Base-by-base conservation (phyloP, 2,329 filamentous ascomycete species). In the Claviceps spartinae region DNA sequence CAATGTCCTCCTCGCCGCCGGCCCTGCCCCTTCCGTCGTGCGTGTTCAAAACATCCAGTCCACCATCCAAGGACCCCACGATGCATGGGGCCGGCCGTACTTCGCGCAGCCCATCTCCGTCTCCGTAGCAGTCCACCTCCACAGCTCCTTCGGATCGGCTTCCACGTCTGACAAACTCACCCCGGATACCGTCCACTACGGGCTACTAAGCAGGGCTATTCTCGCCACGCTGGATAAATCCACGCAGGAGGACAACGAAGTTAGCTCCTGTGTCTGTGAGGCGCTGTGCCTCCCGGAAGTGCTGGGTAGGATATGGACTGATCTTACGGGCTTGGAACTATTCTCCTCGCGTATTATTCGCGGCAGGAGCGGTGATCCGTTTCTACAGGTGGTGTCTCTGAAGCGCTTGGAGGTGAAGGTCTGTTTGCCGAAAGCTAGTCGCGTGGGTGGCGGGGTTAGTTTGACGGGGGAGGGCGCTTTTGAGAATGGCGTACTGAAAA, bases 181-280 rank as follows among this genome's bases (percentile, higher is more conserved):
- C 46, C 65, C 67, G n/a, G 85, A 85, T 62, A 89, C 86, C 2
- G 79, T 88, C 24, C 83, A 90, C 68, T 90, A 90, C 61, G 85
- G 86, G 2, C 73, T 70, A 9, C 72, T 89, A 14, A 82, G 80
- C 68, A 88, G 88, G 67, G 72, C 73, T 0, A 72, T 89, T 14
- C 67, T 83, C 36, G 64, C 66, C 24, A 69, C 68, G 13, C 61
- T 82, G 26, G 64, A 67, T 46, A 55, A 64, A n/a, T 58, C 62
- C 22, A 53, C 51, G 46, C 26, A 24, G 16, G 44, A 46, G 30
- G 44, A 51, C 24, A 38, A 36, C 45, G 2, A 14, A 13, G 3
- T 44, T 14, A 24, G 11, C 6, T 26, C 42, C 22, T 16, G 42
- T 14, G 40, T 49, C 5, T 50, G 9, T 16, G 22, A 55, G 43